These are phyloP conservation scores for Globisporangium cystogenes DNA, from an alignment of 352 stramenopile genomes.

Conservation along the genomic window DNA sequence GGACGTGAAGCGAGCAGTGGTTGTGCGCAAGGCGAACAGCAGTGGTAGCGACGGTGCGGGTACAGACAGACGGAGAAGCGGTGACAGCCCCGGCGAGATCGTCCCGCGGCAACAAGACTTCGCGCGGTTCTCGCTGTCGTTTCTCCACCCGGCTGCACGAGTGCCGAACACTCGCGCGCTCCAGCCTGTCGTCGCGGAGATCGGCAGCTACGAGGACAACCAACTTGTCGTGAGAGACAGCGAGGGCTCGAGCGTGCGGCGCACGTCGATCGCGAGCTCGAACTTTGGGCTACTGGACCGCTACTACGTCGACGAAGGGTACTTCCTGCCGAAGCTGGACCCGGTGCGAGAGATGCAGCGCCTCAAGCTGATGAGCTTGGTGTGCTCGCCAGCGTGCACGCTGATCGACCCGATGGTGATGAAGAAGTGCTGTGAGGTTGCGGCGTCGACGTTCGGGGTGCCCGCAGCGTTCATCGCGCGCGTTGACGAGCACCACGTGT, in stretches of 20 bases:
- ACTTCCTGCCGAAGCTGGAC: constrained; percentile 39
- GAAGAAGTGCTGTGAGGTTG: constrained; percentile 48
- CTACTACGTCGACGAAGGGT: constrained; percentile 33
- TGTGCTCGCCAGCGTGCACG: constrained; percentile 52
- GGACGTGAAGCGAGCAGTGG: not conserved
- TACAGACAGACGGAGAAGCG: not conserved
- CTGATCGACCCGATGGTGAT: constrained; percentile 52
- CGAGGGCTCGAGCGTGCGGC: constrained; percentile 26
- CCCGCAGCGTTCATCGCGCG: constrained; percentile 45
- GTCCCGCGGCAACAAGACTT: constrained; percentile 2
- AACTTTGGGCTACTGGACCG: constrained; percentile 43
- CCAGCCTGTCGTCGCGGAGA: constrained; percentile 25
- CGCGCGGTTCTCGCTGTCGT: constrained; percentile 25
- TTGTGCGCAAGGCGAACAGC: constrained; percentile 2
- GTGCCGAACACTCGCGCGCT: constrained; percentile 3
- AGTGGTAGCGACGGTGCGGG: not conserved
- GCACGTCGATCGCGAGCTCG: constrained; percentile 48
- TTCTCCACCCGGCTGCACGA: constrained; percentile 30
- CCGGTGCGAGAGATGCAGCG: constrained; percentile 30
- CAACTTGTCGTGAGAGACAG: constrained; percentile 15
- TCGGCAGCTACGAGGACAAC: constrained; percentile 39
- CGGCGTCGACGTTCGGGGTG: constrained; percentile 37
- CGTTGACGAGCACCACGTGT: constrained; percentile 37
- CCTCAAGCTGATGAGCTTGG: constrained; percentile 40
- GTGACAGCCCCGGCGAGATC: not conserved